These are phyloP conservation scores for Dalechampia spathulata DNA, from an alignment of 441 rosid genomes.

Conservation along the genomic window DNA sequence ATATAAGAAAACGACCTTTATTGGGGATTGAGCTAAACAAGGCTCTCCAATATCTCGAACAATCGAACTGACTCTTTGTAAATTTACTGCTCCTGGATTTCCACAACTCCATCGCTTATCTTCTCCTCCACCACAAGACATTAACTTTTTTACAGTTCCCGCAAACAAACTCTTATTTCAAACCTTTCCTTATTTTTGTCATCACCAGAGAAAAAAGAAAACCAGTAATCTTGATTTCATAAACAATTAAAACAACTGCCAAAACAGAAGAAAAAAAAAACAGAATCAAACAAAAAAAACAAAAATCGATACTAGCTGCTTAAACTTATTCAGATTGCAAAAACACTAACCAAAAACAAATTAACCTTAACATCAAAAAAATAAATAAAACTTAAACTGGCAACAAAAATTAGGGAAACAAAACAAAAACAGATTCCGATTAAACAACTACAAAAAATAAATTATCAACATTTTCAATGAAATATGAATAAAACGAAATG, in stretches of 20 bases:
- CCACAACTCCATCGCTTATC: constrained; percentile 76
- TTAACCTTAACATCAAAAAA: too few relatives aligned
- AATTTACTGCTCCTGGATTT: constrained; percentile 49
- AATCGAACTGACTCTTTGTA: constrained; percentile 63
- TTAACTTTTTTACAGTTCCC: constrained; percentile 27
- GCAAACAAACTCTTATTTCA: constrained; percentile 8
- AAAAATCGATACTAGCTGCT: too few relatives aligned
- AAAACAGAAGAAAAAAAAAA: not conserved
- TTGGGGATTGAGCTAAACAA: constrained; percentile 67
- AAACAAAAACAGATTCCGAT: too few relatives aligned
- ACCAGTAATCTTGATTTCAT: constrained; percentile 14
- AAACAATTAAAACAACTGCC: constrained; percentile 14
- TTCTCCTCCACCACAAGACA: constrained; percentile 51
- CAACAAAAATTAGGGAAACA: too few relatives aligned
- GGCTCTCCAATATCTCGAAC: constrained; percentile 86
- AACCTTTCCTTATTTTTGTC: constrained; percentile 8
- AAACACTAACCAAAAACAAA: not conserved
- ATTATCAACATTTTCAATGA: too few relatives aligned
- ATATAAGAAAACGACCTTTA: constrained; percentile 66
- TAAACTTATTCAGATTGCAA: too few relatives aligned
- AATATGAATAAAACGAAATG: too few relatives aligned
- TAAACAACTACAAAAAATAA: too few relatives aligned
- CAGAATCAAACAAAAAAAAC: not conserved
- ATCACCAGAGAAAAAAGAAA: constrained; percentile 4
- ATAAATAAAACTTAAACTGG: too few relatives aligned